These are phyloP conservation scores for Bryopsis sp. DNA, from an alignment of 139 green algal genomes.

Conservation along the genomic window DNA sequence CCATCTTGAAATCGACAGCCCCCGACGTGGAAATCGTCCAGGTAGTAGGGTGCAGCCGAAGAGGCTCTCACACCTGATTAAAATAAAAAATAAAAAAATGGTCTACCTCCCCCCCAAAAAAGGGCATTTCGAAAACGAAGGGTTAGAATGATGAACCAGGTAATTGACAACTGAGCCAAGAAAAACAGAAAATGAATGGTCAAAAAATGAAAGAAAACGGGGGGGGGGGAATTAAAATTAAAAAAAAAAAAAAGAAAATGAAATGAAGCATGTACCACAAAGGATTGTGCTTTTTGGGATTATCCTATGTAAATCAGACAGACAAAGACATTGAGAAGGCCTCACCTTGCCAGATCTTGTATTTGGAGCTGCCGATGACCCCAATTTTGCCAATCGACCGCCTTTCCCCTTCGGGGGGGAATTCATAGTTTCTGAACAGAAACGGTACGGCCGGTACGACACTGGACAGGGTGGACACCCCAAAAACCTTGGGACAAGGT, in stretches of 20 bases:
- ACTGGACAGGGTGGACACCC: slow-evolving; percentile 71
- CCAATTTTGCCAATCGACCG: not conserved
- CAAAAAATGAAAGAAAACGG: too few species aligned
- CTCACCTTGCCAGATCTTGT: slow-evolving; percentile 70
- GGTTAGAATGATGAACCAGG: too few species aligned
- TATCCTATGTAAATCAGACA: too few species aligned
- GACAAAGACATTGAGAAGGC: too few species aligned
- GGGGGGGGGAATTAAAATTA: too few species aligned
- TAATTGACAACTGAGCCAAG: not conserved
- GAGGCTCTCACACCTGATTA: slow-evolving; percentile 61
- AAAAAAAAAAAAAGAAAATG: too few species aligned
- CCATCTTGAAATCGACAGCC: slow-evolving; percentile 87
- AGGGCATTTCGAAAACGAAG: not conserved
- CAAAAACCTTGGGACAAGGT: slow-evolving; percentile 58
- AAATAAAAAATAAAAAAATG: not conserved
- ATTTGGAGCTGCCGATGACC: slow-evolving; percentile 30
- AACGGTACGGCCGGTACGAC: slow-evolving; percentile 67
- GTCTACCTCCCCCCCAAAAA: not conserved
- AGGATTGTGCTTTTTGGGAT: too few species aligned
- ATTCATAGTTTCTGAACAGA: slow-evolving; percentile 86
- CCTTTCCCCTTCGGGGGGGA: slow-evolving; percentile 23
- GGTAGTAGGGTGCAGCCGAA: slow-evolving; percentile 69
- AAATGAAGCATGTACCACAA: too few species aligned
- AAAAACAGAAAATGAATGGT: not conserved
- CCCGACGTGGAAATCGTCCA: slow-evolving; percentile 68